phyloP scores from a whole-genome alignment of 2,329 filamentous ascomycete genomes.

The Calonectria hawksworthii region DNA sequence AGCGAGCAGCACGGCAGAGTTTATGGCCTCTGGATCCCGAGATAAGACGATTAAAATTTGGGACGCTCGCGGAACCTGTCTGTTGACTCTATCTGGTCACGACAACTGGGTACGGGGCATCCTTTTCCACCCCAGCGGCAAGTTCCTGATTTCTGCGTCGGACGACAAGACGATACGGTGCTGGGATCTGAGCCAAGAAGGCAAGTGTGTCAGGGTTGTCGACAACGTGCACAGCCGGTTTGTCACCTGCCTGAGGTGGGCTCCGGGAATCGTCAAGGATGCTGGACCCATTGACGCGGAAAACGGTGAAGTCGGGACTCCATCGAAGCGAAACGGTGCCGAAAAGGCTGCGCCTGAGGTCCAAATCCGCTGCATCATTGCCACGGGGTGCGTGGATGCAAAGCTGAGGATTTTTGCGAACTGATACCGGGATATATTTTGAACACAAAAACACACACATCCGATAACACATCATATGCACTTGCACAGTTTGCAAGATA shows the following conservation, averaged over 20 bases:
- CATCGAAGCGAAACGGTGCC: slow-evolving; percentile 31
- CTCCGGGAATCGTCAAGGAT: slow-evolving; percentile 64
- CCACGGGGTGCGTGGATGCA: slow-evolving; percentile 26
- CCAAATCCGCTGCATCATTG: slow-evolving; percentile 30
- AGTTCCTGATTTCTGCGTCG: slow-evolving; percentile 86
- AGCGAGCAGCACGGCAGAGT: slow-evolving; percentile 82
- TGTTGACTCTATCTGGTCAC: slow-evolving; percentile 88
- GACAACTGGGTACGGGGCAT: slow-evolving; percentile 94
- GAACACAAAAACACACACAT: slow-evolving; percentile 1
- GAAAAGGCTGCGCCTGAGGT: slow-evolving; percentile 20
- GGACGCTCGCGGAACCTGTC: slow-evolving; percentile 86
- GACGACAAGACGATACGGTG: slow-evolving; percentile 95
- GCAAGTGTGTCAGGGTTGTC: slow-evolving; percentile 88
- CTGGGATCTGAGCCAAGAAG: slow-evolving; percentile 94
- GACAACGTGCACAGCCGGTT: slow-evolving; percentile 86
- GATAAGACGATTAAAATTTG: slow-evolving; percentile 94
- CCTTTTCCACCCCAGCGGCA: slow-evolving; percentile 92
- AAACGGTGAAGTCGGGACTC: slow-evolving; percentile 40
- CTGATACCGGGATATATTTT: slow-evolving; percentile 8
- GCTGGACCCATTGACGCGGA: slow-evolving; percentile 29
- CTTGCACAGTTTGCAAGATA: slow-evolving; percentile 2
- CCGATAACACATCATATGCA: neutral
- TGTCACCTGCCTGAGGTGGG: slow-evolving; percentile 89
- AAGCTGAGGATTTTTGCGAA: slow-evolving; percentile 31
- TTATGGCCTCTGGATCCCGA: slow-evolving; percentile 87